Evolutionary conservation across 495 filamentous ascomycete species (phyloP).

Genomic region (Darksidea phi): DNA sequence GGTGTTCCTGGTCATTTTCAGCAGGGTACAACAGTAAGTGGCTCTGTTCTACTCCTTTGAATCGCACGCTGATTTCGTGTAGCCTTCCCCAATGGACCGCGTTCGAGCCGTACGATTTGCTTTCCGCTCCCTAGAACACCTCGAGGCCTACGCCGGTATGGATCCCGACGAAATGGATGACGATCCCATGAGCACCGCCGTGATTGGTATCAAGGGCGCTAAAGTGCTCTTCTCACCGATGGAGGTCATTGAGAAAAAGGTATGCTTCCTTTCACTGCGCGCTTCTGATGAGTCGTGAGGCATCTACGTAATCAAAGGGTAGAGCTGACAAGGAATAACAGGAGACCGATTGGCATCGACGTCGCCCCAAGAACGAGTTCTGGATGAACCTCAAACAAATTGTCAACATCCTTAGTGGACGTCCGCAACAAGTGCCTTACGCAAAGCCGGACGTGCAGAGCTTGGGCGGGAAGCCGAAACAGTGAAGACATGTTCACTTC

Average conservation of each 20-base stretch:
- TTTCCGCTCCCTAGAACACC: conserved; percentile 84
- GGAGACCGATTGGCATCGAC: conserved; percentile 90
- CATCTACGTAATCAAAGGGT: neutral
- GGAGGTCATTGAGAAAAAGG: conserved; percentile 67
- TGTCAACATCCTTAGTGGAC: conserved; percentile 80
- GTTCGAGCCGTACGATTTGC: conserved; percentile 88
- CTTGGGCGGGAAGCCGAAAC: too few species aligned
- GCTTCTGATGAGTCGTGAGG: too few species aligned
- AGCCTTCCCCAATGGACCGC: conserved; percentile 89
- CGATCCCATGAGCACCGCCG: conserved; percentile 67
- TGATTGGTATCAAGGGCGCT: conserved; percentile 91
- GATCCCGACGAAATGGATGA: conserved; percentile 64
- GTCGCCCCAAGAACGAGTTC: conserved; percentile 79
- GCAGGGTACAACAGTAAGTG: conserved; percentile 60
- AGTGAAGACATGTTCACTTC: too few species aligned
- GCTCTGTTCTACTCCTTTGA: too few species aligned
- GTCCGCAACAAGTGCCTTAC: conserved; percentile 42
- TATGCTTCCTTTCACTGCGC: neutral
- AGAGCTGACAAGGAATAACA: neutral
- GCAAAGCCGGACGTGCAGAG: neutral
- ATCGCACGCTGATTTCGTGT: too few species aligned
- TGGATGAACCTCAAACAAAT: conserved; percentile 80
- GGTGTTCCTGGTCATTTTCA: conserved; percentile 96
- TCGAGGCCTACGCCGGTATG: conserved; percentile 72
- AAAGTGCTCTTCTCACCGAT: conserved; percentile 83